Evolutionary conservation across 2,329 filamentous ascomycete genomes (phyloP).

Genomic region (Rachicladosporium sp.): DNA sequence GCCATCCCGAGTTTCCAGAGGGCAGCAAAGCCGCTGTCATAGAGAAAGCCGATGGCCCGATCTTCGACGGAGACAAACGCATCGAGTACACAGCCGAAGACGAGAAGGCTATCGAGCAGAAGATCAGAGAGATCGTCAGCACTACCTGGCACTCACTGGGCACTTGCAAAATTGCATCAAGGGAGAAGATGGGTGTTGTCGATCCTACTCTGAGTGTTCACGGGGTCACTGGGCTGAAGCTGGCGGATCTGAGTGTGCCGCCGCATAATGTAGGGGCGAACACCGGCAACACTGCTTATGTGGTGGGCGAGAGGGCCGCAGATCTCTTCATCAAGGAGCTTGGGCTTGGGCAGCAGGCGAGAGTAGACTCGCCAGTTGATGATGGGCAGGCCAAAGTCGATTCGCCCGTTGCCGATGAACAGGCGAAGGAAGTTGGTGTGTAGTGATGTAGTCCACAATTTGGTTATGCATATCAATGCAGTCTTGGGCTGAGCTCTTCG

Average conservation of each 20-base stretch:
- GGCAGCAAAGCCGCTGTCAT: constrained; percentile 34
- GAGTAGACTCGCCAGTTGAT: no score
- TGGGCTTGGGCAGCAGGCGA: constrained; percentile 14
- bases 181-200: constrained; percentile 27
- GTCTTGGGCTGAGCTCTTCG: no score
- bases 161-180: constrained; percentile 29
- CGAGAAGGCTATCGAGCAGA: constrained; percentile 28
- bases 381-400: no score
- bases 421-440: no score
- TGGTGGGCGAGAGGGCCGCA: constrained; percentile 30
- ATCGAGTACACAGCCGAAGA: constrained; percentile 31
- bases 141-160: constrained; percentile 32
- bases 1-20: constrained; percentile 27
- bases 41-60: constrained; percentile 19
- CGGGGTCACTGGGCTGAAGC: constrained; percentile 28
- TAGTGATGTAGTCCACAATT: no score
- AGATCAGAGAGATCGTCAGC: constrained; percentile 28
- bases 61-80: constrained; percentile 35
- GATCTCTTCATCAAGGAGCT: constrained; percentile 29
- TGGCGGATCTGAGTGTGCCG: constrained; percentile 32
- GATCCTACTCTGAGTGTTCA: constrained; percentile 29
- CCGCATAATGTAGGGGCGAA: constrained; percentile 35
- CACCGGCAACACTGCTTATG: constrained; percentile 35
- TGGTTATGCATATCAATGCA: no score
- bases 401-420: no score